Base-by-base conservation (phyloP, 2,329 filamentous ascomycete genomes). In the Ploettnerulaceae sp. region DNA sequence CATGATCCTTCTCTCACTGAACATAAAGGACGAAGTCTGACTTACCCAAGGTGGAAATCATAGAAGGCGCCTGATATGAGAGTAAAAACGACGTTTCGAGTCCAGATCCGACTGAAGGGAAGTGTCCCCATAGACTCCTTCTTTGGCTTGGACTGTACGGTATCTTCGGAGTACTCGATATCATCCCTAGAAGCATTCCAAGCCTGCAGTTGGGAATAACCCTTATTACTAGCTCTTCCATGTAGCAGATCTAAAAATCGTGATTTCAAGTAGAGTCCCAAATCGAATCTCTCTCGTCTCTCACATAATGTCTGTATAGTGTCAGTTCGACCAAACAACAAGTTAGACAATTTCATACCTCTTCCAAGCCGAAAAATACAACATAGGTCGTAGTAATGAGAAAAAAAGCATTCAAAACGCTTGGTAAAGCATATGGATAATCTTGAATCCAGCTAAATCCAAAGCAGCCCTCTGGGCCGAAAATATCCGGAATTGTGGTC, bases 11-110 rank as follows among this genome's bases (percentile, higher is more conserved):
- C n/a, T 2, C 14, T 20, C 7, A 15, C 7, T 4, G 18, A 11
- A 29, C 26, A 29, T 8, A 26, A 11, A 8, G 26, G 14, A n/a
- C 11, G 3, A 29, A 4, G 26, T 3, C 7, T 17, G 6, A 18
- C 39, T 25, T 34, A 42, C 39, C 39, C 39, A 28, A 42, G 33
- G 29, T 42, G 39, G 8, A 42, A 42, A 24, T 42, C 39, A 34
- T 33, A 42, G 8, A 42, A 24, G 7, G 39, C 39, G n/a, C 34
- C 28, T 26, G 21, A 28, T 15, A 42, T 18, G 2, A 42, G 12
- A 3, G 39, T 42, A 11, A 29, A 25, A 14, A 42, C 17, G 39
- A 42, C 21, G 22, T 42, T 42, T 12, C 25, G 34, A 3, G 39
- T 42, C 39, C 39, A 42, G 11, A 42, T 42, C 14, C n/a, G n/a